A percentile compares a stretch with the other conserved stretches of the same genome.
Conservation (phyloP, 202 grass and related monocot species). For the Zoysia matrella region DNA sequence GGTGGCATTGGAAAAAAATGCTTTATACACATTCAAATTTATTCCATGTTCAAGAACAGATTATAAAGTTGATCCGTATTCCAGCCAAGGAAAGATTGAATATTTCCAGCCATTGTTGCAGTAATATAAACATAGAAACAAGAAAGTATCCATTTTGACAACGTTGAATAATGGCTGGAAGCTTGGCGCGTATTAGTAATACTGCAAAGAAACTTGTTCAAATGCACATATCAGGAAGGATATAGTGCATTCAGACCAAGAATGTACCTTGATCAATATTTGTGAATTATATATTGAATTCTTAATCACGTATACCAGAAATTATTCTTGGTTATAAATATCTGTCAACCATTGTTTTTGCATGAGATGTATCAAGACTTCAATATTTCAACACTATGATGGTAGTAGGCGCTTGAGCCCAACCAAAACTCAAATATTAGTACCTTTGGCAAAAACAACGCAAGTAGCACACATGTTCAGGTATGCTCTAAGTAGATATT, state of each 20-base stretch:
- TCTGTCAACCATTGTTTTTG: background rate
- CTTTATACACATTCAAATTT: background rate
- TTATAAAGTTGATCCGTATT: conserved; percentile 11
- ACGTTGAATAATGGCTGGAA: conserved; percentile 44
- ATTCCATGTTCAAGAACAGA: background rate
- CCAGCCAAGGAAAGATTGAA: conserved; percentile 15
- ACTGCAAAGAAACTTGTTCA: conserved; percentile 16
- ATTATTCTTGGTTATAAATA: conserved; percentile 7
- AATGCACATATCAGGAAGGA: conserved; percentile 9
- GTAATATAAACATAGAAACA: conserved; percentile 9
- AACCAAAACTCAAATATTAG: conserved; percentile 29
- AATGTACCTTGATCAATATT: conserved; percentile 19
- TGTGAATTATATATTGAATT: conserved; percentile 35
- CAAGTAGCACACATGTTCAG: conserved; percentile 37
- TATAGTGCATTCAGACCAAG: conserved; percentile 2
- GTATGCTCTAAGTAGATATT: conserved; percentile 35
- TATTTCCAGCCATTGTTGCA: conserved; percentile 8
- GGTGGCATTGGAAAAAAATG: conserved; percentile 20
- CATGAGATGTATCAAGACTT: conserved; percentile 23
- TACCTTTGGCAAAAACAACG: conserved; percentile 22
- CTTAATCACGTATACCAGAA: conserved; percentile 33
- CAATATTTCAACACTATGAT: conserved; percentile 27
- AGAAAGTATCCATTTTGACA: conserved; percentile 36
- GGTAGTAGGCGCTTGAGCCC: conserved; percentile 1
- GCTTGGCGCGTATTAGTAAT: conserved; percentile 17